Evolutionary conservation across 371 early-diverging fungal genomes (phyloP).

Genomic region (Mortierella sp.): DNA sequence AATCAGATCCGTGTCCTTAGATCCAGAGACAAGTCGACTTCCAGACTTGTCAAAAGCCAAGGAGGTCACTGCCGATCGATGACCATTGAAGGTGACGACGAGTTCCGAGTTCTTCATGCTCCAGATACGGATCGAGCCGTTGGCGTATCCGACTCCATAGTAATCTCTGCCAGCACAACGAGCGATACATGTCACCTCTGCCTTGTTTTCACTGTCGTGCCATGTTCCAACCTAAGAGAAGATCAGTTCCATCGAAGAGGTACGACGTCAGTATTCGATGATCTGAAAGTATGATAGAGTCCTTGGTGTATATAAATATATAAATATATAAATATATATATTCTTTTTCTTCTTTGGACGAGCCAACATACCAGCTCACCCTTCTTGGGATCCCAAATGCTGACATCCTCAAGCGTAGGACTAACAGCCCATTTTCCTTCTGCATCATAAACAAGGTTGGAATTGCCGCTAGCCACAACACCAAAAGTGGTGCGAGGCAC

Average conservation of each 20-base stretch:
- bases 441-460: slow-evolving; percentile 78
- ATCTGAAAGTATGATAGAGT: too few species aligned
- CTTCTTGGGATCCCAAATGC: slow-evolving; percentile 89
- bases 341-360: background rate
- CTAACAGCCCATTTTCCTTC: slow-evolving; percentile 78
- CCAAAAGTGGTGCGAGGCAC: slow-evolving; percentile 84
- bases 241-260: background rate
- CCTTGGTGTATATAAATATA: too few species aligned
- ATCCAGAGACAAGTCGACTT: slow-evolving; percentile 88
- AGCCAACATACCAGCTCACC: slow-evolving; percentile 70
- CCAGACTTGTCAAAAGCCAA: slow-evolving; percentile 84
- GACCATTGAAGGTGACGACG: slow-evolving; percentile 89
- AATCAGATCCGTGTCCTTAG: slow-evolving; percentile 92
- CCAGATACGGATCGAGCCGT: slow-evolving; percentile 89
- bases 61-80: slow-evolving; percentile 86
- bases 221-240: slow-evolving; percentile 68
- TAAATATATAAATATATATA: too few species aligned
- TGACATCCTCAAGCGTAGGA: slow-evolving; percentile 86
- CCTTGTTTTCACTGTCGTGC: slow-evolving; percentile 79
- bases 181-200: slow-evolving; percentile 83
- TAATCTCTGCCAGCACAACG: slow-evolving; percentile 70
- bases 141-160: slow-evolving; percentile 90
- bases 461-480: slow-evolving; percentile 74
- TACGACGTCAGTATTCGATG: too few species aligned
- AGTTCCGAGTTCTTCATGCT: slow-evolving; percentile 58